Evolutionary conservation across 768 basidiomycete species (phyloP), one percentile per base, ranked within the genome.

Genomic region (Tylopilus cervinicoccineus): DNA sequence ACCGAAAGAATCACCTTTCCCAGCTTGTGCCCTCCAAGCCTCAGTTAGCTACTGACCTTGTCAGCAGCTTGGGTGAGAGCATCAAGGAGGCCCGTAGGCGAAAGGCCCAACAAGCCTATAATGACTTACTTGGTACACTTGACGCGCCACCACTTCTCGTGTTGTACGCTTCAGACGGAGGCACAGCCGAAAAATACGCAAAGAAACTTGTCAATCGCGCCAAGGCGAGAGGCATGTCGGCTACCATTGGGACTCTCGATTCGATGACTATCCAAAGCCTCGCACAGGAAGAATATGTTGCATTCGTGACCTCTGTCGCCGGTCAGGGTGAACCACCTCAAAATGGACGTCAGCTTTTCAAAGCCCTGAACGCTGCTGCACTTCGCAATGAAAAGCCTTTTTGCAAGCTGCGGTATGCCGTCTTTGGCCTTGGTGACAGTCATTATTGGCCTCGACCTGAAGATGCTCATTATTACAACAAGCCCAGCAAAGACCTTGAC

Each of bases 401-500:
- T 36, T 53, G 71, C 44, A 84, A 83, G 52, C 72, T 93, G 50
- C 84, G 80, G 61, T 89, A 80, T 67, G 70, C 85, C 45, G 93
- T 98, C 37, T 96, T 98, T 57, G 95, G 76, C 40, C 87, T 99
- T 83, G 96, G 96, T 52, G 96, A 99, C 68, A 94, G 88, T 65
- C 94, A 96, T 70, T 99, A 99, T 72, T 99, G 96, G 96, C 96
- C 96, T 9, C 81, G 96, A 34, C 79, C 88, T 16, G 93, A 98
- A 67, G 96, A 98, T 61, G 86, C 85, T n/a, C 88, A 92, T 59
- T 98, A 95, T 69, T 99, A 97, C 76, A 99, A 98, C 78, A 96
- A 93, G 69, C 84, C 95, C 0, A 80, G 84, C 16, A 94, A 93
- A 69, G 95, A 98, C 53, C 81, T 98, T 43, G 85, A 93, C 69